phyloP scores from a whole-genome alignment of 371 early-diverging fungal species.

The Chytridiales sp. region DNA sequence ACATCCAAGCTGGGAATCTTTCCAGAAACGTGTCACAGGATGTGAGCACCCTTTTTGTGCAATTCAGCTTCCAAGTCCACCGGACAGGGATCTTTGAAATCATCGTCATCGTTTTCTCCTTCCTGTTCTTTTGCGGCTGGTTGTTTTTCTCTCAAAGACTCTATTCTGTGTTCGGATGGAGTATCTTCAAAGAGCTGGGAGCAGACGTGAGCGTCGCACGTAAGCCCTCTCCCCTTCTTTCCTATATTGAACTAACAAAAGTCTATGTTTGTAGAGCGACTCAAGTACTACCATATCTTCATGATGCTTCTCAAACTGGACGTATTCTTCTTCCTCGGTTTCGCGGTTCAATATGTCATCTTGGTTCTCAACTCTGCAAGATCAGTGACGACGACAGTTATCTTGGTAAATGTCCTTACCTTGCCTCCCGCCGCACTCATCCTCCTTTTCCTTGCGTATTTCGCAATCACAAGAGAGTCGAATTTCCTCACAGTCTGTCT shows the following conservation, averaged over 20 bases:
- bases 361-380: slow-evolving; percentile 31
- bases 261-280: slow-evolving; percentile 33
- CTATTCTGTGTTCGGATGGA: slow-evolving; percentile 54
- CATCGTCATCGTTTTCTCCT: slow-evolving; percentile 32
- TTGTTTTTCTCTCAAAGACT: slow-evolving; percentile 35
- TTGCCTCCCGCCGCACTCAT: slow-evolving; percentile 34
- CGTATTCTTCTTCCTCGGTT: slow-evolving; percentile 53
- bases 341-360: slow-evolving; percentile 46
- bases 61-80: slow-evolving; percentile 15
- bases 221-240: slow-evolving; percentile 14
- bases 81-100: slow-evolving; percentile 30
- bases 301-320: slow-evolving; percentile 53
- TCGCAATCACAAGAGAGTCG: slow-evolving; percentile 44
- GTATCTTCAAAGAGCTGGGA: slow-evolving; percentile 51
- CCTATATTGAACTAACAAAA: neutral
- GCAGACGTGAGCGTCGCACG: slow-evolving; percentile 47
- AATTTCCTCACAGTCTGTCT: slow-evolving; percentile 36
- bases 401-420: slow-evolving; percentile 11
- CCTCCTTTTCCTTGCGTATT: slow-evolving; percentile 43
- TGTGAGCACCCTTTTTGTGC: neutral
- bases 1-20: slow-evolving; percentile 32
- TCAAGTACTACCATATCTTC: slow-evolving; percentile 50
- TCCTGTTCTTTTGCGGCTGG: slow-evolving; percentile 43
- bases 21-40: slow-evolving; percentile 1
- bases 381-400: neutral